phyloP scores from a whole-genome alignment of 1,284 basidiomycete genomes.

The Baeospora myosura region DNA sequence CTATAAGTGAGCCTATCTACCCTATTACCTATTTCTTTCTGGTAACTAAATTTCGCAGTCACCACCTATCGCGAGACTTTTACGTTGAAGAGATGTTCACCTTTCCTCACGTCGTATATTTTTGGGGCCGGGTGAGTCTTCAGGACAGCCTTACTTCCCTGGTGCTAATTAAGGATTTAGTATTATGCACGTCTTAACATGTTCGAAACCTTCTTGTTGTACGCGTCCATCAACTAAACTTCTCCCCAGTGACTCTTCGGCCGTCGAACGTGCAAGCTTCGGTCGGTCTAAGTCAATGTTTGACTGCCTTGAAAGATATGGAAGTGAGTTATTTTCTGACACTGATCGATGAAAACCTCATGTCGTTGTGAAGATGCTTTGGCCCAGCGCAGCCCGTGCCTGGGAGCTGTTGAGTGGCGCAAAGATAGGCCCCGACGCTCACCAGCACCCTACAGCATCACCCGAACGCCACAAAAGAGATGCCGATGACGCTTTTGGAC shows the following conservation, averaged over 20 bases:
- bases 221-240: constrained; percentile 8
- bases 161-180: constrained; percentile 28
- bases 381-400: constrained; percentile 73
- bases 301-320: constrained; percentile 65
- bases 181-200: constrained; percentile 77
- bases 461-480: constrained; percentile 48
- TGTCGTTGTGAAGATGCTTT: constrained; percentile 39
- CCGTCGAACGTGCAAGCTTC: constrained; percentile 65
- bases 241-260: constrained; percentile 50
- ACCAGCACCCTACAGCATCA: constrained; percentile 25
- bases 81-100: constrained; percentile 54
- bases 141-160: no score
- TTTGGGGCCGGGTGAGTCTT: constrained; percentile 64
- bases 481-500: constrained; percentile 61
- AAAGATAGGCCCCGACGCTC: constrained; percentile 44
- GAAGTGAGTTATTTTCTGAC: constrained; percentile 32
- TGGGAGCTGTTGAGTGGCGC: constrained; percentile 66
- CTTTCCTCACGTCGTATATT: constrained; percentile 70
- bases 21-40: not conserved
- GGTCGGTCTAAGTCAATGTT: constrained; percentile 58
- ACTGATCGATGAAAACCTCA: no score
- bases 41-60: constrained; percentile 34
- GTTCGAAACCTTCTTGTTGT: constrained; percentile 33
- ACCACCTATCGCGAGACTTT: constrained; percentile 55
- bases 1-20: constrained; percentile 45